Base-by-base conservation (phyloP, 495 filamentous ascomycete genomes). In the Lophium mytilinum region DNA sequence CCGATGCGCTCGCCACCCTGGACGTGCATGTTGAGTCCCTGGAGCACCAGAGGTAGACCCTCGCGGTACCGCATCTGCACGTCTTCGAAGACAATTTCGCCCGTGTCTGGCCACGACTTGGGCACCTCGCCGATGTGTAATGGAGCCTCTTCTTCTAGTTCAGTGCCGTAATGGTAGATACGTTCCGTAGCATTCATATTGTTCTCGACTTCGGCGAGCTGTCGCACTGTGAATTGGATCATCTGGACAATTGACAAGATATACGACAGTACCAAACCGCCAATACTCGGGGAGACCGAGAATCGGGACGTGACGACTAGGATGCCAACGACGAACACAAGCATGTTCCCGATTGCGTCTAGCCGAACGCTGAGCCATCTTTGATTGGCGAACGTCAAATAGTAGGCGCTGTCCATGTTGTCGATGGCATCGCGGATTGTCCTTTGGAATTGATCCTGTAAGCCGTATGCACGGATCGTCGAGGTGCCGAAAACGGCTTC, bases 101-200 rank as follows among this genome's bases (percentile, higher is more conserved):
- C 93, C 43, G 79, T 76, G 62, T 93, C 82, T 0, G 93, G 93
- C 92, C 93, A 96, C 34, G 78, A 74, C 5, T 76, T 68, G 30
- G 80, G 80, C 0, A 95, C 77, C 4, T 86, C 78, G 12, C 67
- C 69, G 0, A 85, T 79, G 61, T 89, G 84, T 17, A 92, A 75
- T 0, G 90, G 88, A 0, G 89, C 86, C 69, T 98, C 93, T 66
- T 94, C 84, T 56, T 95, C 90, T 2, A 98, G 83, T 52, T 87
- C 62, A 5, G 81, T 90, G 40, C 89, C 91, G 66, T 98, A 98
- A 73, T 93, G 88, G 69, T 89, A 80, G n/a, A 98, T 77, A 33
- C 93, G 87, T 68, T 98, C 92, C 3, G 92, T 92, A 0, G 93
- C 83, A 63, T 95, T 96, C 91, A 98, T 96, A 67, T 88, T 86